phyloP scores from a whole-genome alignment of 345 rosid genomes.

The Fremontodendron californicum region DNA sequence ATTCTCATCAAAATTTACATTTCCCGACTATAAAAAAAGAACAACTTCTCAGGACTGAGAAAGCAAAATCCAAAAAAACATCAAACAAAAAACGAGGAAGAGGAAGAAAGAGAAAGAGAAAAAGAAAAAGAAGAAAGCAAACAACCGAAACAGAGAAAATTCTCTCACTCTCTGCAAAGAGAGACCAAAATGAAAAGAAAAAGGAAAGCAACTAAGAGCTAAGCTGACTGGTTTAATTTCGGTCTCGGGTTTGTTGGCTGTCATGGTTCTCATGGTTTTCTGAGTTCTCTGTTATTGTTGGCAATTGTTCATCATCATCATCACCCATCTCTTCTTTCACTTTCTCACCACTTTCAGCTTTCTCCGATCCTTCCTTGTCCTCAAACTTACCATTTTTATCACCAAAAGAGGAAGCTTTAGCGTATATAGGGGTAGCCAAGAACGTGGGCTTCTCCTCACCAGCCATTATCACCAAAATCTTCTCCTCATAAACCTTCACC shows the following conservation, averaged over 20 bases:
- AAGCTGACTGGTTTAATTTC: slow-evolving; percentile 28
- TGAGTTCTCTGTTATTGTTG: slow-evolving; percentile 6
- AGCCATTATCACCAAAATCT: slow-evolving; percentile 66
- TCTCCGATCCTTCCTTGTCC: slow-evolving; percentile 18
- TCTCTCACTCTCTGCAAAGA: not conserved
- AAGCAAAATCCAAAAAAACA: slow-evolving; percentile 8
- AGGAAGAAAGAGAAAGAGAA: not conserved
- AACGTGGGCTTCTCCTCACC: slow-evolving; percentile 66
- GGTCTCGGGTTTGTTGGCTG: slow-evolving; percentile 19
- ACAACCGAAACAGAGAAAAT: not conserved
- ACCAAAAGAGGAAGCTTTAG: slow-evolving; percentile 35
- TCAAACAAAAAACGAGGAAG: not conserved
- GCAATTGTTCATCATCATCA: slow-evolving; percentile 8
- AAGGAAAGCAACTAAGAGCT: not conserved
- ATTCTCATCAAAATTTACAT: slow-evolving; percentile 43
- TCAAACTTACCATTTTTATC: slow-evolving; percentile 27
- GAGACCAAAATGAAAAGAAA: not conserved
- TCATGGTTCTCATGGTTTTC: slow-evolving; percentile 18
- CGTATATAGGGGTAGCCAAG: slow-evolving; percentile 57
- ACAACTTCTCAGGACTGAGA: not conserved
- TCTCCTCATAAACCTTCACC: slow-evolving; percentile 47
- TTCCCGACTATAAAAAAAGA: slow-evolving; percentile 23
- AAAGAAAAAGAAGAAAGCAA: not conserved
- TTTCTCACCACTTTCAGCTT: slow-evolving; percentile 33
- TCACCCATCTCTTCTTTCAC: slow-evolving; percentile 26